Evolutionary conservation across 768 basidiomycete genomes (phyloP), one percentile per base, ranked within the genome.

Genomic region (Leccinum variicolor): DNA sequence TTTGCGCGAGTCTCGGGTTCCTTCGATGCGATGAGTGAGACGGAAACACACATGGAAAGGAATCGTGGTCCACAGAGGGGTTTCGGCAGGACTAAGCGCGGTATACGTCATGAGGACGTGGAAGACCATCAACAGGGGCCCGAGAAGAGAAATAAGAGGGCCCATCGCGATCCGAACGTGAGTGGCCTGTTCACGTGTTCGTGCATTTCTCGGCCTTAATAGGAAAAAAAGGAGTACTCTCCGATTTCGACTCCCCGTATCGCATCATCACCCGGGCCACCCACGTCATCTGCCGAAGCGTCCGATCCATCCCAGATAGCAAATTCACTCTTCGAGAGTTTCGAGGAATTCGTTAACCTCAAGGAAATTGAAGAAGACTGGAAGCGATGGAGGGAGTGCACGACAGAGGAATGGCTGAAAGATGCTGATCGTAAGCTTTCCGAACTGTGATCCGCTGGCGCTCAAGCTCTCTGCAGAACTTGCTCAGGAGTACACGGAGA

Each of bases 361-460:
- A 66, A 62, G 10, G 66, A 68, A n/a, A 62, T 65, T 17, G 59
- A 58, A 29, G 56, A 56, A 6, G 60, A 61, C 14, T 66, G 70
- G 59, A 69, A 63, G 41, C 62, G 59, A 52, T 72, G 72, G 72
- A 64, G 46, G 39, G 64, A 62, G 13, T 69, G 70, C 34, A 61
- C 70, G 9, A 66, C 48, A 36, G 70, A 72, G 19, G 70, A 72
- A 50, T 72, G 70, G 72, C 21, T 73, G 23, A 66, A 68, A 52
- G 70, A 64, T 19, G 56, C 63, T 19, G 72, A 73, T 17, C 62
- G 70, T 73, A n/a, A 52, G 68, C 54, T 48, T 29, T 33, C 15
- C 25, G 5, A 33, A 39, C 23, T 19, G 21, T 47, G 43, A 28
- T 23, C 14, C 4, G 21, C 47, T 9, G 4, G 33, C 28, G 31